Percentiles rank a stretch among this genome's conserved stretches.
phyloP scores from a whole-genome alignment of 108 stramenopile species.

The Pelagomonas calceolata region DNA sequence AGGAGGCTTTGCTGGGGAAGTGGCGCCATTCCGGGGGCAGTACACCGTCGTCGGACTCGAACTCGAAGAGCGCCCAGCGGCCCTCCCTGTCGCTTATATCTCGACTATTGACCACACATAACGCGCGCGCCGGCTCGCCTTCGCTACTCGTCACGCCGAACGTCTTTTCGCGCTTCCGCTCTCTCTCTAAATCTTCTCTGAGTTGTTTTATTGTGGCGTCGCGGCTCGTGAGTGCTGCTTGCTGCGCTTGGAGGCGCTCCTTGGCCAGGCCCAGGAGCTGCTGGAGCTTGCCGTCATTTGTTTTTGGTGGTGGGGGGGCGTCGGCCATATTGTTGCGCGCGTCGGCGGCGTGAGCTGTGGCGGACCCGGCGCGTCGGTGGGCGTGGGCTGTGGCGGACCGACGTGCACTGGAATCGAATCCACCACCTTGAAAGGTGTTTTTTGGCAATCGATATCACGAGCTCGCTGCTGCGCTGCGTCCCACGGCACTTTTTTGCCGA shows the following conservation, averaged over 20 bases:
- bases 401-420: no score
- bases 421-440: no score
- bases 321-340: no score
- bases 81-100: neutral
- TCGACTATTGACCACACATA: neutral
- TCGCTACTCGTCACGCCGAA: neutral
- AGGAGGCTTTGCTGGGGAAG: neutral
- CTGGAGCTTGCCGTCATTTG: neutral
- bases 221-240: neutral
- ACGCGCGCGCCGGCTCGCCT: neutral
- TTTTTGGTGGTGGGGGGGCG: no score
- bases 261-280: neutral
- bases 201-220: neutral
- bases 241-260: neutral
- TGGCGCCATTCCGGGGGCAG: neutral
- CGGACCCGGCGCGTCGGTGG: no score
- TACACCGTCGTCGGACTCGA: neutral
- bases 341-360: no score
- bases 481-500: no score
- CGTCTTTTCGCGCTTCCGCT: neutral
- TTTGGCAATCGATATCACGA: no score
- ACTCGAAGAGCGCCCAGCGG: neutral
- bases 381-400: no score
- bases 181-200: neutral
- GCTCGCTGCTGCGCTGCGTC: no score